Base-by-base conservation (phyloP, 805 yeast genomes). In the Groenewaldozyma salmanticensis region DNA sequence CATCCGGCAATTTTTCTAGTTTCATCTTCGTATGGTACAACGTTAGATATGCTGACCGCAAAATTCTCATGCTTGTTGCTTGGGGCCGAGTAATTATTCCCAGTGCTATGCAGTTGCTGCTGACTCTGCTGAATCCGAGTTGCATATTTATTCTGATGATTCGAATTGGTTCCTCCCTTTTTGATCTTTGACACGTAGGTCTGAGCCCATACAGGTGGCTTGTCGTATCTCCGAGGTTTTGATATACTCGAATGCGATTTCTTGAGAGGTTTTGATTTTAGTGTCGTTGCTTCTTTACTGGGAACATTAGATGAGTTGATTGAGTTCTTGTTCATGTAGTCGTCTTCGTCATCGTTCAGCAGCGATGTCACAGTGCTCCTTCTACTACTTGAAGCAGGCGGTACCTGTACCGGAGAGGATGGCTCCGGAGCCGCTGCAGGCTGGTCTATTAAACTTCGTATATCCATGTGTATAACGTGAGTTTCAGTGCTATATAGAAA, bases 1-100 rank as follows among this genome's bases (percentile, higher is more conserved):
- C 96, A 88, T 51, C 81, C 85, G 18, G 92, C 81, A 4, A 88
- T 76, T 27, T 83, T 75, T 54, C 88, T 75, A 4, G 88, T 81
- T 44, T 84, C 67, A 52, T 85, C 90, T 53, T 85, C 86, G 37
- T 83, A 74, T 1, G 92, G 92, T 34, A 77, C 77, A 1, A 81
- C 70, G 4, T 87, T 88, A 0, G 86, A 78, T 15, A 85, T 71
- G 33, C 86, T 74, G 38, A 74, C 60, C 0, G 71, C 58, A 17
- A 67, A 55, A 24, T 21, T n/a, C 27, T 35, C 38, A n/a, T 37
- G n/a, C 9, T 15, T 11, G 7, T n/a, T 13, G 21, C 31, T 24
- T 21, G 20, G 39, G 17, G 17, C 5, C 13, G n/a, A n/a, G 24
- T 21, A n/a, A 19, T n/a, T 4, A 15, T 13, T 15, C 4, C 16